Conservation (phyloP, 2,329 filamentous ascomycete species). For the Hypoxylon sp. region DNA sequence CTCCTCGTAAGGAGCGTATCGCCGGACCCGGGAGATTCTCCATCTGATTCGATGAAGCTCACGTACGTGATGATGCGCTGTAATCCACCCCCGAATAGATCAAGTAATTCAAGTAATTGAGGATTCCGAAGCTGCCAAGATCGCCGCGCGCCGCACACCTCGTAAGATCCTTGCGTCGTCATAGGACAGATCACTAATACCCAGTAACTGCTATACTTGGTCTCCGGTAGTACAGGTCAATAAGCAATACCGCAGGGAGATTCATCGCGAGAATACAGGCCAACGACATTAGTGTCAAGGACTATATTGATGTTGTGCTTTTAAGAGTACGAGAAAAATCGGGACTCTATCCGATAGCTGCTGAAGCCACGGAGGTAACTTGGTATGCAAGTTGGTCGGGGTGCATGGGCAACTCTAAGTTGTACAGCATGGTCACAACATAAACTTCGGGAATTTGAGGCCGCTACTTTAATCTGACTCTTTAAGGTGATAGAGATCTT, state of each 20-base stretch:
- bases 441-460: slow-evolving; percentile 29
- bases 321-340: slow-evolving; percentile 7
- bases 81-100: not conserved
- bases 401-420: slow-evolving; percentile 20
- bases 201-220: not conserved
- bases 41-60: not conserved
- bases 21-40: not conserved
- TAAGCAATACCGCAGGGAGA: not conserved
- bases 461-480: slow-evolving; percentile 17
- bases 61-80: slow-evolving; percentile 9
- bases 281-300: slow-evolving; percentile 7
- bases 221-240: slow-evolving; percentile 21
- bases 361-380: slow-evolving; percentile 11
- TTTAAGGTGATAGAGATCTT: slow-evolving; percentile 31
- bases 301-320: not conserved
- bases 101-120: not conserved
- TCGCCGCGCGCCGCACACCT: not conserved
- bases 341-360: slow-evolving; percentile 11
- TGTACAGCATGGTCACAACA: slow-evolving; percentile 29
- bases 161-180: not conserved
- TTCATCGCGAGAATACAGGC: not conserved
- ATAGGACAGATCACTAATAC: slow-evolving; percentile 8
- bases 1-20: not conserved
- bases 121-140: not conserved
- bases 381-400: slow-evolving; percentile 24